Percentiles rank a stretch among this genome's conserved stretches.
Conservation (phyloP, 495 filamentous ascomycete species). For the Xylaria intraflava region DNA sequence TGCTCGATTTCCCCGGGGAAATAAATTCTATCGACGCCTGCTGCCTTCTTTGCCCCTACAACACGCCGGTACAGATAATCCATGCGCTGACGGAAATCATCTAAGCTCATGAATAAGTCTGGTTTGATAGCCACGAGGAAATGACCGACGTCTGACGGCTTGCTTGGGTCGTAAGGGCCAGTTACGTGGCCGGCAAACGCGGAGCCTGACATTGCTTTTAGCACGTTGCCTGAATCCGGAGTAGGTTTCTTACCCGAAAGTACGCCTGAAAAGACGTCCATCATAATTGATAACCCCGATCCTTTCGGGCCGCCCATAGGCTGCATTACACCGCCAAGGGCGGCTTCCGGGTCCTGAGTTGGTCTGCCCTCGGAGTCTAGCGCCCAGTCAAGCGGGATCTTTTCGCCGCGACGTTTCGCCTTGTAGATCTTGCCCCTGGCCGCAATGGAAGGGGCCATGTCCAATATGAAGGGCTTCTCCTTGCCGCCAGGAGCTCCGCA, state of each 20-base stretch:
- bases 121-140: conserved; percentile 70
- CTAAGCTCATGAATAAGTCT: conserved; percentile 63
- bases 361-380: conserved; percentile 60
- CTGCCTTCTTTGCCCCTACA: conserved; percentile 57
- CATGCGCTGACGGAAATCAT: conserved; percentile 65
- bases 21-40: conserved; percentile 67
- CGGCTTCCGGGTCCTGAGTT: conserved; percentile 60
- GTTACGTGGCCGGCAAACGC: conserved; percentile 69
- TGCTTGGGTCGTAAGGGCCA: conserved; percentile 62
- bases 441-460: conserved; percentile 71
- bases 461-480: conserved; percentile 57
- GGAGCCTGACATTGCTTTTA: conserved; percentile 23
- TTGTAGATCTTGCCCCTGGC: conserved; percentile 74
- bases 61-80: conserved; percentile 61
- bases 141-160: conserved; percentile 66
- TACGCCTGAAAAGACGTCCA: conserved; percentile 79
- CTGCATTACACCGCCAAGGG: conserved; percentile 66
- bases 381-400: conserved; percentile 69
- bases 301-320: conserved; percentile 78
- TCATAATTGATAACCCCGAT: conserved; percentile 66
- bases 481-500: conserved; percentile 61
- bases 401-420: conserved; percentile 61
- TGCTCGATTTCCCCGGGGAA: conserved; percentile 76
- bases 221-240: not conserved
- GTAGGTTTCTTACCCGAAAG: conserved; percentile 45